A percentile compares a stretch with the other conserved stretches of the same genome.
phyloP scores from a whole-genome alignment of 1,139 yeast genomes.

The Waltiozyma solani region DNA sequence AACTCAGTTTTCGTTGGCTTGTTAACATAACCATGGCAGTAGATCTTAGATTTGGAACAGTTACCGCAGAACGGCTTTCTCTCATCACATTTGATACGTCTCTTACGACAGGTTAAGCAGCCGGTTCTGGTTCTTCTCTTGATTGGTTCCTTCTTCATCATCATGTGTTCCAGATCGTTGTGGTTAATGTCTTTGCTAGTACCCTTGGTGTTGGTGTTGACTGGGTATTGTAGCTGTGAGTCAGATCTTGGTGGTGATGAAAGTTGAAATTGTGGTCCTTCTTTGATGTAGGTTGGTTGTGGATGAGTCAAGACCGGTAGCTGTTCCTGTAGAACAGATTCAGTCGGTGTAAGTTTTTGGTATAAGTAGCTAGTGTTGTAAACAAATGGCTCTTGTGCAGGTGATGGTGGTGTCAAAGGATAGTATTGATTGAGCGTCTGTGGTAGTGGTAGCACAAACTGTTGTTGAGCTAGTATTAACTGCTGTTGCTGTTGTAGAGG shows the following conservation, averaged over 20 bases:
- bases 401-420: not conserved
- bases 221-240: too few species aligned
- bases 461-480: too few species aligned
- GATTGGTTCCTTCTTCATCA: slow-evolving; percentile 13
- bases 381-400: not conserved
- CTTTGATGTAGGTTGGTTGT: too few species aligned
- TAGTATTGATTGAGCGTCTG: not conserved
- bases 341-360: too few species aligned
- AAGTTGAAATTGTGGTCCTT: too few species aligned
- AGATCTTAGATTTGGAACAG: slow-evolving; percentile 61
- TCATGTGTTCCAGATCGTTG: not conserved
- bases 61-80: slow-evolving; percentile 64
- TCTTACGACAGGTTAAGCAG: slow-evolving; percentile 61
- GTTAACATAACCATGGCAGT: slow-evolving; percentile 48
- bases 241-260: not conserved
- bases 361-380: too few species aligned
- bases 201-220: not conserved
- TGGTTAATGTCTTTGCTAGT: not conserved
- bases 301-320: too few species aligned
- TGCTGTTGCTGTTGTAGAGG: not conserved
- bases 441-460: not conserved
- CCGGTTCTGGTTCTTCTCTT: slow-evolving; percentile 62
- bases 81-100: slow-evolving; percentile 71
- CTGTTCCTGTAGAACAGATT: too few species aligned
- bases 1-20: not conserved